Percentiles rank a stretch among this genome's conserved stretches.
Conservation (phyloP, 2,329 filamentous ascomycete species). For the Talaromyces sp. region DNA sequence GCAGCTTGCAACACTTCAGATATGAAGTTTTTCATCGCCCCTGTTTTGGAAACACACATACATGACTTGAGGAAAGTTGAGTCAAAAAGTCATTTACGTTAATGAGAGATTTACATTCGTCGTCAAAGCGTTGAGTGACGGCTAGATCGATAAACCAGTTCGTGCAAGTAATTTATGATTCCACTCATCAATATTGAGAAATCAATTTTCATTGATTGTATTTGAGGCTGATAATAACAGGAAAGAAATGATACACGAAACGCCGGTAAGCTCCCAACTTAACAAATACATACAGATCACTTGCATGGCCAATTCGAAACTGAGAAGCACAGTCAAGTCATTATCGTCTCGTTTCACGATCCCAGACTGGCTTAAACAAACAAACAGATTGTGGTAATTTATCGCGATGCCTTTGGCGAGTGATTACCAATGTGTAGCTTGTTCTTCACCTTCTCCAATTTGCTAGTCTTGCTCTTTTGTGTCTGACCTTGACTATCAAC, state of each 20-base stretch:
- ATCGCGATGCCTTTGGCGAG: conserved; percentile 10
- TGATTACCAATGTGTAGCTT: conserved; percentile 32
- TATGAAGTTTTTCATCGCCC: not conserved
- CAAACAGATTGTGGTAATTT: not conserved
- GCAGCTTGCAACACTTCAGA: not conserved
- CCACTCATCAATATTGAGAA: not conserved
- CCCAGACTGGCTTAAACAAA: not conserved
- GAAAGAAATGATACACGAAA: not conserved
- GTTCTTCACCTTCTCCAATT: conserved; percentile 30
- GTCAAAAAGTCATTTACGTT: not conserved
- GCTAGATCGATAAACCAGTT: not conserved
- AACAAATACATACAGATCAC: not conserved
- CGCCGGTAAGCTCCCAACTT: not conserved
- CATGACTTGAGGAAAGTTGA: not conserved
- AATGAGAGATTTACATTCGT: too few species aligned
- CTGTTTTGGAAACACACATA: not conserved
- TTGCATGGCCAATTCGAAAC: not conserved
- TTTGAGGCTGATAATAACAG: not conserved
- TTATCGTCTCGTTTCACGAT: not conserved
- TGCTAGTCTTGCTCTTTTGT: conserved; percentile 12
- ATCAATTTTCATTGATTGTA: not conserved
- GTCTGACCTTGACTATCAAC: not conserved
- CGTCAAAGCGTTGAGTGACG: not conserved
- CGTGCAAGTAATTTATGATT: too few species aligned
- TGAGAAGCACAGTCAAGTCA: not conserved